Percentiles rank a stretch among this genome's conserved stretches.
Evolutionary conservation across 441 rosid genomes (phyloP).

Genomic region (Arabidopsis lyrata): DNA sequence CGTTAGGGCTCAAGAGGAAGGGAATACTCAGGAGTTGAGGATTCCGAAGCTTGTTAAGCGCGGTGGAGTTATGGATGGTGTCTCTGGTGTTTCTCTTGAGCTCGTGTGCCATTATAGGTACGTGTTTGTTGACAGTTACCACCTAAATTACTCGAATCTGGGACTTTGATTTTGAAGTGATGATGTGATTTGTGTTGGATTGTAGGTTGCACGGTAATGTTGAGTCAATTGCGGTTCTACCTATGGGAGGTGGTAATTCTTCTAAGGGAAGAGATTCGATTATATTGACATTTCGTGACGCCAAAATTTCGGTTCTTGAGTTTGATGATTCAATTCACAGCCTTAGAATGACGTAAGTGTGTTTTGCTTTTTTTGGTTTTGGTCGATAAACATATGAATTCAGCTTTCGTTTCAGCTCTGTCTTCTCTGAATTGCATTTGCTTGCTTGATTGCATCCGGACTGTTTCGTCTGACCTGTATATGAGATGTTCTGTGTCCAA

Average conservation of each 20-base stretch:
- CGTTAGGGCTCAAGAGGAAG: conserved; percentile 86
- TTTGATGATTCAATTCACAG: conserved; percentile 93
- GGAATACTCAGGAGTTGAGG: conserved; percentile 52
- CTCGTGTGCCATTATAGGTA: conserved; percentile 94
- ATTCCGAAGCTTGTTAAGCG: conserved; percentile 63
- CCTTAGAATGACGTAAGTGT: conserved; percentile 73
- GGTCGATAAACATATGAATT: not conserved
- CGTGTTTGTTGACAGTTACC: not conserved
- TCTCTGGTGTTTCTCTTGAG: conserved; percentile 90
- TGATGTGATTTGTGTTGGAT: conserved; percentile 25
- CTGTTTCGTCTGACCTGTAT: conserved; percentile 2
- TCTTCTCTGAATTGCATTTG: conserved; percentile 9
- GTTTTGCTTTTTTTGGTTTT: conserved; percentile 3
- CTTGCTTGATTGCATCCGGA: conserved; percentile 10
- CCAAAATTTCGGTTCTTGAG: conserved; percentile 88
- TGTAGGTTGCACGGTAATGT: conserved; percentile 90
- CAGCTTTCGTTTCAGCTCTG: not conserved
- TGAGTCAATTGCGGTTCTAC: conserved; percentile 82
- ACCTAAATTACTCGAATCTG: not conserved
- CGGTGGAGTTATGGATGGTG: conserved; percentile 81
- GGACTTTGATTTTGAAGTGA: conserved; percentile 2
- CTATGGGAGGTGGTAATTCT: conserved; percentile 70
- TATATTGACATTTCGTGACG: conserved; percentile 79
- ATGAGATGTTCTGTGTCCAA: not conserved
- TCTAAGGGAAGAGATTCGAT: conserved; percentile 87